These are phyloP conservation scores for Bretschneidera sinensis DNA, from an alignment of 345 rosid genomes.

Conservation along the genomic window DNA sequence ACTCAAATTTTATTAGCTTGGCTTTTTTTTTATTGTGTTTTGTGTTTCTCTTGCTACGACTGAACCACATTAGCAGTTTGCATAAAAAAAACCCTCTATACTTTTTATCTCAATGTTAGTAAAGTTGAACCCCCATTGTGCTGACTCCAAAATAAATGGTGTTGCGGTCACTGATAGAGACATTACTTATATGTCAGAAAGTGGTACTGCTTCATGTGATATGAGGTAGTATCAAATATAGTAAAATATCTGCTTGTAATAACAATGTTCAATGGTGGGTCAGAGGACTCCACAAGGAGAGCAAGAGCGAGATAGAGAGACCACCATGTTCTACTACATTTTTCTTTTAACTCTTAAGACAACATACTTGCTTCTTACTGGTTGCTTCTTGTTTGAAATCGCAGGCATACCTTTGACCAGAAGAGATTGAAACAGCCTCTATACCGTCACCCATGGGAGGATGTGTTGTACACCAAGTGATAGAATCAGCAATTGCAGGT, in stretches of 20 bases:
- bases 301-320: not conserved
- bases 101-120: too few species aligned
- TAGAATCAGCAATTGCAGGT: not conserved
- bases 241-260: not conserved
- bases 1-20: not conserved
- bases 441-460: conserved; percentile 98
- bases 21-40: not conserved
- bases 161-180: not conserved
- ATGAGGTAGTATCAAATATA: not conserved
- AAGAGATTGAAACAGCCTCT: conserved; percentile 96
- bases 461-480: conserved; percentile 96
- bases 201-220: conserved; percentile 1
- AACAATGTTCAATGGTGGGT: not conserved
- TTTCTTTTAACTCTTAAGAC: too few species aligned
- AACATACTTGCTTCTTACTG: too few species aligned
- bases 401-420: conserved; percentile 92
- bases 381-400: conserved; percentile 2
- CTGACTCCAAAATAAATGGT: not conserved
- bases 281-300: not conserved
- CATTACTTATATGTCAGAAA: not conserved
- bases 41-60: not conserved
- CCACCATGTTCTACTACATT: too few species aligned
- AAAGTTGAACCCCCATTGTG: not conserved
- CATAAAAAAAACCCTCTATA: not conserved
- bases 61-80: too few species aligned